A percentile compares a stretch with the other conserved stretches of the same genome.
These are phyloP conservation scores for Paracorniculantispora psalliotae DNA, from an alignment of 2,329 filamentous ascomycete species.

Conservation along the genomic window DNA sequence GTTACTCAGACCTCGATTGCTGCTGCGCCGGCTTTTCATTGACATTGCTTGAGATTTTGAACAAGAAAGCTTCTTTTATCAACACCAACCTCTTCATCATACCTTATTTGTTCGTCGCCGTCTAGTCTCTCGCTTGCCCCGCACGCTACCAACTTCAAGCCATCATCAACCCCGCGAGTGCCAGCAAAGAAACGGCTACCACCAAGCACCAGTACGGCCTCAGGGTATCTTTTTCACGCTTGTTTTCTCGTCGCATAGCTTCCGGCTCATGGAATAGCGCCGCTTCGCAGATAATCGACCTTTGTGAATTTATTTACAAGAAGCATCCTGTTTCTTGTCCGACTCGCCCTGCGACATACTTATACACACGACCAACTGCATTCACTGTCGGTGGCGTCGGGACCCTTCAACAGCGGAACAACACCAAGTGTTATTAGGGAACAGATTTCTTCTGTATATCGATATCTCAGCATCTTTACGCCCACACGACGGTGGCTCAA, in stretches of 20 bases:
- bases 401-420: background rate
- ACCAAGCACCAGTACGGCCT: background rate
- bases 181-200: background rate
- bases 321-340: background rate
- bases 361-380: background rate
- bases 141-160: background rate
- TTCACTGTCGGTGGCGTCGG: background rate
- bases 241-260: background rate
- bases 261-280: background rate
- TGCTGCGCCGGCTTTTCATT: background rate
- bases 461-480: background rate
- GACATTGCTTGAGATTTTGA: background rate
- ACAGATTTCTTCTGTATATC: background rate
- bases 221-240: background rate
- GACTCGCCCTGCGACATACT: background rate
- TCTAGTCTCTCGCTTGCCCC: slow-evolving; percentile 4
- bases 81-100: background rate
- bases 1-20: background rate
- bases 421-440: background rate
- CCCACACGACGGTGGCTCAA: background rate
- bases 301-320: background rate
- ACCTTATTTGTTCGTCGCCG: background rate
- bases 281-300: background rate
- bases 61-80: background rate
- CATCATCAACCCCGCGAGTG: background rate